phyloP scores from a whole-genome alignment of 2,329 filamentous ascomycete genomes.

The Chalaropsis ovoidea region DNA sequence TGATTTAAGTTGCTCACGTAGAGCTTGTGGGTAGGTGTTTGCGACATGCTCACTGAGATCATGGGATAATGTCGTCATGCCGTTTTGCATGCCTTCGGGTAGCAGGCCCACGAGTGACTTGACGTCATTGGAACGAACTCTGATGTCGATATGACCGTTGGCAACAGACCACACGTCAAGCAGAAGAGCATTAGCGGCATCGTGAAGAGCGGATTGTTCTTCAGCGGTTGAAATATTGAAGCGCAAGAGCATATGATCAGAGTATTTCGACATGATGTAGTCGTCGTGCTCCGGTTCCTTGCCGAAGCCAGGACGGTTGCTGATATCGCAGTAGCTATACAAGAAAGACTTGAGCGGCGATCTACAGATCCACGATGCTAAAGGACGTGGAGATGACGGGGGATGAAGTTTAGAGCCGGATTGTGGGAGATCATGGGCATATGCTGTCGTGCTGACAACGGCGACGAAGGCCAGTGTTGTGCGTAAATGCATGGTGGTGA shows the following conservation, averaged over 20 bases:
- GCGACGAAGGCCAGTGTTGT: slow-evolving; percentile 4
- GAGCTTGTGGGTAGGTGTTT: slow-evolving; percentile 54
- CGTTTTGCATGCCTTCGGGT: slow-evolving; percentile 59
- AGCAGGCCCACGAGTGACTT: slow-evolving; percentile 69
- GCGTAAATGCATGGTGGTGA: slow-evolving; percentile 9
- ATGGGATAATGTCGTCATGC: slow-evolving; percentile 66
- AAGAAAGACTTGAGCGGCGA: background rate
- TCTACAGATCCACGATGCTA: slow-evolving; percentile 7
- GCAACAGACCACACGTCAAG: slow-evolving; percentile 87
- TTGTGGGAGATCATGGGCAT: background rate
- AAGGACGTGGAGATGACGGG: background rate
- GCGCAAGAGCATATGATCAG: slow-evolving; percentile 74
- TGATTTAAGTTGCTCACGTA: slow-evolving; percentile 1
- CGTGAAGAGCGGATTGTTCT: slow-evolving; percentile 62
- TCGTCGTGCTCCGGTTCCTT: background rate
- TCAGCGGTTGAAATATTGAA: slow-evolving; percentile 61
- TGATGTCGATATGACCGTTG: slow-evolving; percentile 72
- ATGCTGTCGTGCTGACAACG: background rate
- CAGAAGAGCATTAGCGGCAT: slow-evolving; percentile 63
- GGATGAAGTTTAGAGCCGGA: background rate
- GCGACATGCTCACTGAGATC: slow-evolving; percentile 69
- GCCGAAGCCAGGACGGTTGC: background rate
- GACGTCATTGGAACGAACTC: slow-evolving; percentile 65
- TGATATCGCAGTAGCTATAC: background rate
- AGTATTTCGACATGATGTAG: slow-evolving; percentile 42